Base-by-base conservation (phyloP, 306 rosid genomes). In the Trichosanthes truncata region DNA sequence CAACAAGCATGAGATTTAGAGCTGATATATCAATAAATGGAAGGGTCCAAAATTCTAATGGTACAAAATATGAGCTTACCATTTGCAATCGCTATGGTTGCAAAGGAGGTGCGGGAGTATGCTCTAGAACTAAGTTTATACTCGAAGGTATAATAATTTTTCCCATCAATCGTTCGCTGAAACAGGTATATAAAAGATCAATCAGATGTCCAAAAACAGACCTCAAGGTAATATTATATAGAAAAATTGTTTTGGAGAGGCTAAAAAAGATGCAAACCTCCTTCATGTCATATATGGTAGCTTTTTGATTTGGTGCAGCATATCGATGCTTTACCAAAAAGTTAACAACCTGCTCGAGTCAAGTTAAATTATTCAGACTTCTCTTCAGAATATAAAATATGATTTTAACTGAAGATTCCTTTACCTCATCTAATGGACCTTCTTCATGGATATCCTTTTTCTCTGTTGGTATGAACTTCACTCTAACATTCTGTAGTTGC, bases 381-480 rank as follows among this genome's bases (percentile, higher is more conserved):
- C 55, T 41, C 26, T 66, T 14, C 63, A 45, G 68, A 5, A 3
- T 48, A 1, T 8, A 21, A 69, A 61, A 52, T 45, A 79, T n/a
- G 51, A 18, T 25, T 48, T 66, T 5, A 15, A 72, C 8, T 0
- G 5, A 20, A 29, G 63, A n/a, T 61, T 79, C 56, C 17, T 66
- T 80, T 80, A 91, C 97, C 98, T 93, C 94, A 84, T 96, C 94
- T 80, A 93, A 59, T 80, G 97, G 91, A 85, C 99, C 99, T 87
- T 90, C 79, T 66, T 93, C 98, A 85, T 90, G 84, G 85, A 96
- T 82, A 80, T 96, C 99, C 76, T 84, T 89, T 83, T 93, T 96
- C 57, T 82, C 89, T 26, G 97, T 90, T 49, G 99, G 99, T 89
- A 93, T 77, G 56, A 96, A 96, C 87, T 90, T 89, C 80, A 96